These are phyloP conservation scores for Hanseniaspora nectarophila DNA, from an alignment of 805 yeast species.

Conservation along the genomic window DNA sequence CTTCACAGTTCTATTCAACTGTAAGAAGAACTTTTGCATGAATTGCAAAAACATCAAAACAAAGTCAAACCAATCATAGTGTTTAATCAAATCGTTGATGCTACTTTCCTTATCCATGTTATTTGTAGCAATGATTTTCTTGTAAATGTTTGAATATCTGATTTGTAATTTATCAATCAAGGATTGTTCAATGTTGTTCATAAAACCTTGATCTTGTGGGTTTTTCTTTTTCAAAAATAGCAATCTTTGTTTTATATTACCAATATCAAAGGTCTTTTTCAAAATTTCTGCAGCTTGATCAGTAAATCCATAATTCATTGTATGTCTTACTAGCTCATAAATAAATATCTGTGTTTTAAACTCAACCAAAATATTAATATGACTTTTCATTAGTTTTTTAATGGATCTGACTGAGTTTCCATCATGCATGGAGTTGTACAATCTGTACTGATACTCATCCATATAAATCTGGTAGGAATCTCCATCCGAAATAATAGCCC, in stretches of 20 bases:
- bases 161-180: conserved; percentile 54
- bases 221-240: conserved; percentile 7
- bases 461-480: conserved; percentile 3
- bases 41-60: conserved; percentile 69
- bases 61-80: conserved; percentile 78
- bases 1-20: neutral
- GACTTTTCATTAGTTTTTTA: conserved; percentile 64
- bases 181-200: conserved; percentile 22
- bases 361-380: conserved; percentile 68
- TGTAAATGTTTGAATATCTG: conserved; percentile 31
- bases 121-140: conserved; percentile 28
- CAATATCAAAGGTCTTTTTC: conserved; percentile 31
- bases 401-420: conserved; percentile 12
- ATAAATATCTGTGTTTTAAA: conserved; percentile 92
- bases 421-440: conserved; percentile 9
- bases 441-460: conserved; percentile 11
- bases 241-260: conserved; percentile 21
- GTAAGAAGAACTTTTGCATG: conserved; percentile 14
- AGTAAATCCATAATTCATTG: neutral
- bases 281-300: conserved; percentile 39
- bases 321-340: conserved; percentile 55
- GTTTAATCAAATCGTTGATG: conserved; percentile 47
- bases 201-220: conserved; percentile 13
- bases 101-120: conserved; percentile 39
- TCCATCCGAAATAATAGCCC: conserved; percentile 12